Base-by-base conservation (phyloP, 2,329 filamentous ascomycete species). In the Ophiostoma australiae region DNA sequence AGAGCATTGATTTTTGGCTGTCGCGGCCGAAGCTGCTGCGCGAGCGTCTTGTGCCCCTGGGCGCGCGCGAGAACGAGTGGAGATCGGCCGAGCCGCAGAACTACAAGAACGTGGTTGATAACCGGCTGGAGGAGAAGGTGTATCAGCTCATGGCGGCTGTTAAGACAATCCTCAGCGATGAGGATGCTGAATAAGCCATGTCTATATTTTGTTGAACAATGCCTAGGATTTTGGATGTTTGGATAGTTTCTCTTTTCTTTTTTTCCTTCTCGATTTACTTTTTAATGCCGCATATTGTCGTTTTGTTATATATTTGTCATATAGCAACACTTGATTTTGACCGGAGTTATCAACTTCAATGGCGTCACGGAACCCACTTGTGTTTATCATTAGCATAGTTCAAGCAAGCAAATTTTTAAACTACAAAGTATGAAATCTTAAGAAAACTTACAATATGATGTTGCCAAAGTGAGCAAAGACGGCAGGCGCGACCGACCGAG, bases 1-100 rank as follows among this genome's bases (percentile, higher is more conserved):
- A 97, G 78, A 93, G 95, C 76, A 87, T 96, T 5, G 92, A 97
- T 75, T 91, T 91, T 74, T 92, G 92, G 85, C 81, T 97, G 48
- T 85, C 87, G 37, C 89, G 89, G 70, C 85, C 89, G 72, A 87
- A 88, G 74, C 82, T 90, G 70, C 81, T 97, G 71, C 85, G 90
- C 69, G 89, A 92, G 74, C 85, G 91, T 37, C 86, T 97, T 67
- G 83, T 94, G 69, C 89, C 93, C 0, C 84, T 91, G 27, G 91
- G 87, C 37, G 86, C 90, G 76, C 86, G 90, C 73, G 93, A 97
- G 80, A 82, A 86, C 63, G 89, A 89, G 74, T 89, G 86, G 86
- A 79, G 83, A 23, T 79, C 78, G 8, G 81, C 78, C 73, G 83
- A 82, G 75, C 74, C 77, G 10, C 78, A 78, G 20, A 41, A 41